These are phyloP conservation scores for Scleroderma bovista DNA, from an alignment of 768 basidiomycete genomes.

Conservation along the genomic window DNA sequence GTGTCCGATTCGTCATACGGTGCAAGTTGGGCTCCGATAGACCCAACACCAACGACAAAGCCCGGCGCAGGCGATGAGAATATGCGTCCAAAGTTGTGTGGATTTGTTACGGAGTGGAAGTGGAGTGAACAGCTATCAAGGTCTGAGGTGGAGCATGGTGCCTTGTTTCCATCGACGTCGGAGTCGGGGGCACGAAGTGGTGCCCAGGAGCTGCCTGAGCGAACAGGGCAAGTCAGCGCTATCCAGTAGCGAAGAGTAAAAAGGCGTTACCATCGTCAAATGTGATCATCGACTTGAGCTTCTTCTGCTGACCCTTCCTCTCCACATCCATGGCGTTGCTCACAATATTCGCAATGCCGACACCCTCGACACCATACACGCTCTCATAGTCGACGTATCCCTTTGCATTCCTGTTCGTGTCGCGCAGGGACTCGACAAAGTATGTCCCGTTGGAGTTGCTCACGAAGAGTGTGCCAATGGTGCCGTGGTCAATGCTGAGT, in stretches of 20 bases:
- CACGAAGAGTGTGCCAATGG: constrained; percentile 89
- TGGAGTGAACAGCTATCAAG: constrained; percentile 73
- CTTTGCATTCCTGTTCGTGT: constrained; percentile 84
- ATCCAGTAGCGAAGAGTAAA: neutral
- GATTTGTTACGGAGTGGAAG: constrained; percentile 85
- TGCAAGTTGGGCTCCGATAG: constrained; percentile 60
- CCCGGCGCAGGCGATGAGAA: constrained; percentile 96
- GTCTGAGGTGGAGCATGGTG: constrained; percentile 57
- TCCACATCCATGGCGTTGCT: constrained; percentile 82
- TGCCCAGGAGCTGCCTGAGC: constrained; percentile 65
- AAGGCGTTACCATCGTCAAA: constrained; percentile 71
- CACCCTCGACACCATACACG: constrained; percentile 80
- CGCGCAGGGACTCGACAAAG: constrained; percentile 85
- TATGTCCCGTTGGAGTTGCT: constrained; percentile 95
- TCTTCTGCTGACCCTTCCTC: constrained; percentile 59
- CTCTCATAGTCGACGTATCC: constrained; percentile 95
- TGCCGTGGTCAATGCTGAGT: constrained; percentile 56
- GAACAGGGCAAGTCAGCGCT: neutral
- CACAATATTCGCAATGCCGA: constrained; percentile 88
- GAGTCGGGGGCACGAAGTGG: constrained; percentile 52
- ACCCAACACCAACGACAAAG: constrained; percentile 94
- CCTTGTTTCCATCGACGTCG: constrained; percentile 57
- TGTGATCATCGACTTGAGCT: constrained; percentile 74
- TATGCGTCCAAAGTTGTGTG: constrained; percentile 90
- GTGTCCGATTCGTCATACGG: constrained; percentile 88